phyloP scores from a whole-genome alignment of 257 asterid species.

The Solanum appendiculatum region DNA sequence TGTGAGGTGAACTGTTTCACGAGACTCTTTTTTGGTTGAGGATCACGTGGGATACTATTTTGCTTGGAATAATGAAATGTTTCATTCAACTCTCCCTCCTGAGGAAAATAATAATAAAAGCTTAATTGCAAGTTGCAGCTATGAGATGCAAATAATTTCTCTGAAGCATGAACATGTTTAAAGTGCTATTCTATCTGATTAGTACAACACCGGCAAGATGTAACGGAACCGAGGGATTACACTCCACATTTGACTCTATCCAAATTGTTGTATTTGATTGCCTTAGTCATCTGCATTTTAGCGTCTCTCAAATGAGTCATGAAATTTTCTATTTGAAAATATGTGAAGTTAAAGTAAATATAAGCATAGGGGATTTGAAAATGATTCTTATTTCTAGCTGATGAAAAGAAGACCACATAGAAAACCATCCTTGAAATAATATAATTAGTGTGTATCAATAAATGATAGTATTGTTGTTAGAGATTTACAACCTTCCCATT shows the following conservation, averaged over 20 bases:
- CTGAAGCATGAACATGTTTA: background rate
- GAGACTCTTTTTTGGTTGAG: slow-evolving; percentile 23
- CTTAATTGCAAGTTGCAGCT: background rate
- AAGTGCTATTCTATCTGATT: background rate
- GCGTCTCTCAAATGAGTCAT: background rate
- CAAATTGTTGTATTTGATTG: background rate
- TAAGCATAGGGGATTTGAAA: background rate
- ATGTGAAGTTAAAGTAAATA: background rate
- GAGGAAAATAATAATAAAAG: background rate
- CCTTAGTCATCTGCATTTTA: background rate
- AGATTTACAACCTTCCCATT: background rate
- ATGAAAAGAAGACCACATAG: background rate
- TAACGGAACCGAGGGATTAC: background rate
- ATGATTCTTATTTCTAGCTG: background rate
- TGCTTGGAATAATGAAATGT: slow-evolving; percentile 22
- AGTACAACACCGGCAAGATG: background rate
- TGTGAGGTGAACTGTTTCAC: slow-evolving; percentile 2
- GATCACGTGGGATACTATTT: slow-evolving; percentile 31
- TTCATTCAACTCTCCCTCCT: slow-evolving; percentile 48
- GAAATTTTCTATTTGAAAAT: background rate
- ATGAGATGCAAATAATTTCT: background rate
- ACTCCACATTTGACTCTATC: background rate
- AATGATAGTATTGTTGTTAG: background rate
- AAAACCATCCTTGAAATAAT: background rate
- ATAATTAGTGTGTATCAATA: background rate